Conservation (phyloP, 2,329 filamentous ascomycete species). For the Rhytidhysteron rufulum region DNA sequence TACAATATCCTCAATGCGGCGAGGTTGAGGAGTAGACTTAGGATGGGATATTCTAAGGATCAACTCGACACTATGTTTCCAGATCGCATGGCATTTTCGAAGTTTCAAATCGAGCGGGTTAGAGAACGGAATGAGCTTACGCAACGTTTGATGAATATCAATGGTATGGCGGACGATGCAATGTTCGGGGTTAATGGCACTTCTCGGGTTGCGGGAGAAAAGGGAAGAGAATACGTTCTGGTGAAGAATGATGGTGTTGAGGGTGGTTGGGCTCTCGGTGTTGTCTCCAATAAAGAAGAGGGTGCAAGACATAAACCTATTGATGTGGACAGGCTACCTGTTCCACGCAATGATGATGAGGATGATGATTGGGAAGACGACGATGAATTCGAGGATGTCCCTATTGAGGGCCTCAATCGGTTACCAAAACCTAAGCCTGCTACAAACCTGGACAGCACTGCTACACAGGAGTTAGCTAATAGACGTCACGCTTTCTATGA, state of each 20-base stretch:
- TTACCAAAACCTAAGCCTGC: slow-evolving; percentile 59
- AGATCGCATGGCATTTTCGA: slow-evolving; percentile 93
- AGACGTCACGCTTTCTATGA: slow-evolving; percentile 48
- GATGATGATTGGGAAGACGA: slow-evolving; percentile 64
- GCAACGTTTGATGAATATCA: slow-evolving; percentile 89
- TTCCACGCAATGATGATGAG: slow-evolving; percentile 42
- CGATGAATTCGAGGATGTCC: slow-evolving; percentile 87
- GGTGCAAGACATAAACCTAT: slow-evolving; percentile 84
- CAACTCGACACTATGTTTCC: slow-evolving; percentile 97
- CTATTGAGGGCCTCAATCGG: slow-evolving; percentile 83
- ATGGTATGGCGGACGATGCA: slow-evolving; percentile 78
- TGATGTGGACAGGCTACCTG: slow-evolving; percentile 68
- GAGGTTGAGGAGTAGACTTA: slow-evolving; percentile 75
- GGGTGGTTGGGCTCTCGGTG: slow-evolving; percentile 92
- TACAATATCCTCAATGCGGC: slow-evolving; percentile 98
- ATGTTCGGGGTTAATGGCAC: slow-evolving; percentile 60
- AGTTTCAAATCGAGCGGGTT: slow-evolving; percentile 93
- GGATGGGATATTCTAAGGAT: slow-evolving; percentile 96
- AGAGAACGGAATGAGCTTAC: slow-evolving; percentile 90
- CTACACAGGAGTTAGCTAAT: slow-evolving; percentile 36
- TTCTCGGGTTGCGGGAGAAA: slow-evolving; percentile 74
- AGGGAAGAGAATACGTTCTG: slow-evolving; percentile 87
- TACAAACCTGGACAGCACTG: slow-evolving; percentile 33
- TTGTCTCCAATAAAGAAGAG: slow-evolving; percentile 80
- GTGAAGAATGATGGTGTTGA: slow-evolving; percentile 95